Conservation (phyloP, 225 moss, liverwort and hornwort genomes). For the Pleurozium schreberi region DNA sequence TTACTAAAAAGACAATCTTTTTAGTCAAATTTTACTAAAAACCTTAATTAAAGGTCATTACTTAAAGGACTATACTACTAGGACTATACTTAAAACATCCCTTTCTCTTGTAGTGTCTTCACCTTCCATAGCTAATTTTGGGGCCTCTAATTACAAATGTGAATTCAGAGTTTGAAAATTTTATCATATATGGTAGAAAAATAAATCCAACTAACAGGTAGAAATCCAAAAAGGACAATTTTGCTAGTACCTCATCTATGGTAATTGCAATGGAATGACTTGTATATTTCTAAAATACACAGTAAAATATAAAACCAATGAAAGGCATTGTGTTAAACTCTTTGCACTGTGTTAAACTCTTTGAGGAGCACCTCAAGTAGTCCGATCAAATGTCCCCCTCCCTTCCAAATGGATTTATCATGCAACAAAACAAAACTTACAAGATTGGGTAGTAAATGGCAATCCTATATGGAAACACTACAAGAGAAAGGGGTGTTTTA, state of each 20-base stretch:
- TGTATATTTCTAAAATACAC: not conserved
- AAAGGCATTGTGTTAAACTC: not conserved
- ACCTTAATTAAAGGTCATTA: no score
- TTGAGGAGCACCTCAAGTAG: not conserved
- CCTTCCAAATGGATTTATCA: not conserved
- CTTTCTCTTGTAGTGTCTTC: no score
- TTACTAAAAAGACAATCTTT: no score
- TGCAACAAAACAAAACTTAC: rapidly evolving
- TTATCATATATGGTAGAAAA: no score
- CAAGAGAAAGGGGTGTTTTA: no score
- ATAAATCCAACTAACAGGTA: rapidly evolving
- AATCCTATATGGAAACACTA: no score
- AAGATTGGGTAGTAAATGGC: not conserved
- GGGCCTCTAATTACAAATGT: no score
- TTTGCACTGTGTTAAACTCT: rapidly evolving
- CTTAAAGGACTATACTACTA: no score
- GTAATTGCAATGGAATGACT: not conserved
- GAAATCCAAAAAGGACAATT: not conserved
- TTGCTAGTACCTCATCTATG: not conserved
- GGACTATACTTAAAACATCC: no score
- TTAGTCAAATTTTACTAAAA: no score
- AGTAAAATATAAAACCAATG: not conserved
- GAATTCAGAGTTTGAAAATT: no score
- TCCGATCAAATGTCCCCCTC: rapidly evolving
- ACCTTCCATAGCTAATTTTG: no score